phyloP scores from a whole-genome alignment of 2,329 filamentous ascomycete genomes.

The Monilinia fructicola region DNA sequence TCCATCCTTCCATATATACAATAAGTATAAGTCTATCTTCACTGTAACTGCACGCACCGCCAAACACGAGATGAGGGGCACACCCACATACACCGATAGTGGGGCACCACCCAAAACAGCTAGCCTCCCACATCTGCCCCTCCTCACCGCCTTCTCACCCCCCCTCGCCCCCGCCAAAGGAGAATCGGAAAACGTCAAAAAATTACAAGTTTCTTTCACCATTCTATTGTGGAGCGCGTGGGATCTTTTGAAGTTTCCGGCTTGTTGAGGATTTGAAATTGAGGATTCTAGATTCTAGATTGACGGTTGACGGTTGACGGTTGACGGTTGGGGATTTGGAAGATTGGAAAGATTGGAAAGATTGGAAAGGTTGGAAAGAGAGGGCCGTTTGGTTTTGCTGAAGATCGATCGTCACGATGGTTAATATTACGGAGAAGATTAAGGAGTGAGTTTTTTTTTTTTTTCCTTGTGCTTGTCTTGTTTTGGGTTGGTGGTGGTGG shows the following conservation, averaged over 20 bases:
- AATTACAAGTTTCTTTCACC: constrained; percentile 16
- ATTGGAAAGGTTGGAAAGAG: too few relatives aligned
- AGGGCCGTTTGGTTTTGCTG: too few relatives aligned
- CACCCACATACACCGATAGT: neutral
- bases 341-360: too few relatives aligned
- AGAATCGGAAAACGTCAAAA: constrained; percentile 3
- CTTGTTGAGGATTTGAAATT: too few relatives aligned
- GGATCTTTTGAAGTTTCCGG: too few relatives aligned
- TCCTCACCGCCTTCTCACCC: neutral
- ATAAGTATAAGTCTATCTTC: too few relatives aligned
- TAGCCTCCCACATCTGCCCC: neutral
- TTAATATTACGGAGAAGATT: constrained; percentile 99
- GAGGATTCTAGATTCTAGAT: too few relatives aligned
- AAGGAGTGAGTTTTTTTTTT: constrained; percentile 73
- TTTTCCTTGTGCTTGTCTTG: neutral
- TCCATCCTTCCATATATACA: too few relatives aligned
- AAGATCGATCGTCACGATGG: constrained; percentile 70
- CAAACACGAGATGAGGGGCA: neutral
- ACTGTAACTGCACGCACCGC: too few relatives aligned
- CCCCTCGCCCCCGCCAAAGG: neutral
- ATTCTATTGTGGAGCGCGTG: neutral
- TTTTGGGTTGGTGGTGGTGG: too few relatives aligned
- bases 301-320: too few relatives aligned
- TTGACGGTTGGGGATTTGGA: too few relatives aligned
- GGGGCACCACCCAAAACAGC: neutral